Base-by-base conservation (phyloP, 2,329 filamentous ascomycete genomes). In the Tolypocladium tropicale region DNA sequence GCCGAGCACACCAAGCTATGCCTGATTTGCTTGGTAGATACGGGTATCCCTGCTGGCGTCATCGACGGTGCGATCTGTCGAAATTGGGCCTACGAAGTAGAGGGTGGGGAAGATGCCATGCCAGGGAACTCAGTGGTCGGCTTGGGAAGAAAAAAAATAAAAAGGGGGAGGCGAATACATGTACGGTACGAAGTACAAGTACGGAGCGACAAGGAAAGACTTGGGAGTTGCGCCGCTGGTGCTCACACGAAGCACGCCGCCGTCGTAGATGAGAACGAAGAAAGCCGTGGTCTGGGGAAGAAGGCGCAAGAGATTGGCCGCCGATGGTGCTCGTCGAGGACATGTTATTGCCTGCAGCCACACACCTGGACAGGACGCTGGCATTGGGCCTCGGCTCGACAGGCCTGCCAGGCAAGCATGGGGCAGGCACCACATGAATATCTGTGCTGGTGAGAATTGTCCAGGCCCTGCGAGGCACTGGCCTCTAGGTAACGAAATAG, bases 21-120 rank as follows among this genome's bases (percentile, higher is more conserved):
- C 51, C 36, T 28, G 34, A 18, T 18, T 33, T 33, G 54, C 49
- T 36, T n/a, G 33, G 41, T 55, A 21, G 32, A 37, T 36, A 21
- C 34, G 21, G 37, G 39, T 6, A 52, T 36, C 54, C 54, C 28
- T 55, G 54, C 54, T 43, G 46, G 54, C 46, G 48, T 52, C 18
- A 16, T 25, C 25, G 43, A 48, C 4, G 41, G 25, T 4, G 54
- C 39, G 49, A 48, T 55, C 11, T 34, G 48, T 55, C 54, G 54
- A 55, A 55, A 55, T 53, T 55, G n/a, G 36, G 5, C 30, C 7
- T 32, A 6, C 16, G 18, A 49, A 43, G 11, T n/a, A n/a, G n/a
- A n/a, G n/a, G n/a, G n/a, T 14, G 41, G 25, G 43, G 43, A 16
- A 30, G 6, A 6, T 14, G 23, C 14, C 25, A n/a, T n/a, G n/a